A percentile compares a stretch with the other conserved stretches of the same genome.
Evolutionary conservation across 2,329 filamentous ascomycete genomes (phyloP).

Genomic region (Gaeumannomyces sp.): DNA sequence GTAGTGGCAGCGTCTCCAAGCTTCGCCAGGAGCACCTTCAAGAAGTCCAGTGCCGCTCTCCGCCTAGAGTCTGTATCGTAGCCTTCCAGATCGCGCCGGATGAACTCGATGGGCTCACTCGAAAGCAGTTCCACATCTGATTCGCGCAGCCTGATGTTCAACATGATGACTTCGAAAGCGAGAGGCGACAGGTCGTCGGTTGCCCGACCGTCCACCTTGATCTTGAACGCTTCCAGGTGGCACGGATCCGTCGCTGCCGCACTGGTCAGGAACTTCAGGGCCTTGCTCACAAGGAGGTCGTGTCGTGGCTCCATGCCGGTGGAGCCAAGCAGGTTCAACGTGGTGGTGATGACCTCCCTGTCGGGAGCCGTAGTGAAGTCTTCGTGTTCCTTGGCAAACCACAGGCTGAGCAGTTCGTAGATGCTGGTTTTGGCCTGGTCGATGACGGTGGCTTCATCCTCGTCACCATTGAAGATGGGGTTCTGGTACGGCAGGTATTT

Average conservation of each 20-base stretch:
- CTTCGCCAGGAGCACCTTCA: constrained; percentile 75
- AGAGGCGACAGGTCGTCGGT: not conserved
- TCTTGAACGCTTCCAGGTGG: constrained; percentile 81
- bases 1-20: constrained; percentile 58
- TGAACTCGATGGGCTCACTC: constrained; percentile 98
- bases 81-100: constrained; percentile 87
- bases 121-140: constrained; percentile 95
- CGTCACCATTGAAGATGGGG: constrained; percentile 71
- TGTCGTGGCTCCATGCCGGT: constrained; percentile 86
- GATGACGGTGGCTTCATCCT: constrained; percentile 83
- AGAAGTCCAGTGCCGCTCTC: constrained; percentile 88
- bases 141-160: constrained; percentile 85
- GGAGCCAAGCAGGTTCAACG: constrained; percentile 84
- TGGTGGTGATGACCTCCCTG: constrained; percentile 80
- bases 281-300: constrained; percentile 89
- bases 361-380: constrained; percentile 66
- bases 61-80: constrained; percentile 92
- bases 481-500: constrained; percentile 93
- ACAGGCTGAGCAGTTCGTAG: constrained; percentile 83
- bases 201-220: not conserved
- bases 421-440: constrained; percentile 91
- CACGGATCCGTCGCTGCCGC: constrained; percentile 72
- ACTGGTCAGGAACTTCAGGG: constrained; percentile 79
- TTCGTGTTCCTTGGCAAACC: constrained; percentile 92
- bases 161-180: constrained; percentile 63